phyloP scores from a whole-genome alignment of 257 asterid species.

The Verbascum thapsus region DNA sequence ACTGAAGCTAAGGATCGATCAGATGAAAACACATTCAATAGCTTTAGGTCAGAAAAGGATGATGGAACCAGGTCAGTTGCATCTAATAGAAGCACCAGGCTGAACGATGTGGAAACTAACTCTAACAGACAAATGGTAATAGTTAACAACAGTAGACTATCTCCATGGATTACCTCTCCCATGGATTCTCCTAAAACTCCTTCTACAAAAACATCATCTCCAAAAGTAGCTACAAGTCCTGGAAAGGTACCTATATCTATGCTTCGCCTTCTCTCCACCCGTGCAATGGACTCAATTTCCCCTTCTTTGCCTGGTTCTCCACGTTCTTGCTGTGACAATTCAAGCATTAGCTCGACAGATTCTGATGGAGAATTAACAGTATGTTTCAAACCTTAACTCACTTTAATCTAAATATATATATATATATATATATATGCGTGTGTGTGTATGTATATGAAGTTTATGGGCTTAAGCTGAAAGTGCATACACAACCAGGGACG shows the following conservation, averaged over 20 bases:
- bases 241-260: slow-evolving; percentile 46
- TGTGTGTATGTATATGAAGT: background rate
- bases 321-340: slow-evolving; percentile 38
- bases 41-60: slow-evolving; percentile 28
- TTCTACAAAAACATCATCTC: slow-evolving; percentile 49
- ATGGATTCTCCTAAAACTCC: slow-evolving; percentile 48
- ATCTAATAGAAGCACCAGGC: slow-evolving; percentile 36
- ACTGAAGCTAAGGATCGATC: slow-evolving; percentile 30
- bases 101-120: slow-evolving; percentile 34
- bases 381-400: slow-evolving; percentile 37
- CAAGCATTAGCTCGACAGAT: slow-evolving; percentile 51
- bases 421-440: background rate
- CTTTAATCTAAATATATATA: background rate
- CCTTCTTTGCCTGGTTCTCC: slow-evolving; percentile 43
- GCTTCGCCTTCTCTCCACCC: slow-evolving; percentile 61
- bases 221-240: slow-evolving; percentile 36
- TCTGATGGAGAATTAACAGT: slow-evolving; percentile 59
- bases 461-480: slow-evolving; percentile 32
- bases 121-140: slow-evolving; percentile 29
- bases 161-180: slow-evolving; percentile 49
- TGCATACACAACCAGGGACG: slow-evolving; percentile 54
- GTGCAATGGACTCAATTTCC: slow-evolving; percentile 42
- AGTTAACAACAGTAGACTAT: slow-evolving; percentile 38
- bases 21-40: slow-evolving; percentile 27
- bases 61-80: slow-evolving; percentile 34